Percentiles rank a stretch among this genome's conserved stretches.
phyloP scores from a whole-genome alignment of 148 eudicot genomes.

The Vaccinium vitisidaea region DNA sequence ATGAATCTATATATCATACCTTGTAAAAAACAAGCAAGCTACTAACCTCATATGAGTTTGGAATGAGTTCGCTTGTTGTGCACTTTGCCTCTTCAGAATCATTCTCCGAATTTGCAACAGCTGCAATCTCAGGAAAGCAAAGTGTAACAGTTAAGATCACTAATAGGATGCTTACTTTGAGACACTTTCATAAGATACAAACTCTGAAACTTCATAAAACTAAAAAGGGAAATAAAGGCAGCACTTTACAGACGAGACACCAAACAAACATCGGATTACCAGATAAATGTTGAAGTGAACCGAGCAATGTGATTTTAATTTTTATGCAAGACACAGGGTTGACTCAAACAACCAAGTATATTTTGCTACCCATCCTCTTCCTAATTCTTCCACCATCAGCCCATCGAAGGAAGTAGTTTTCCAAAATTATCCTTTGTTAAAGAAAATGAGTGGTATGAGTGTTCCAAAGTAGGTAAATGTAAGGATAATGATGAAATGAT shows the following conservation, averaged over 20 bases:
- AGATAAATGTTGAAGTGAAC: neutral
- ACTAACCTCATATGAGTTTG: constrained; percentile 55
- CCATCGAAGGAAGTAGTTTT: neutral
- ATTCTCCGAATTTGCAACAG: constrained; percentile 32
- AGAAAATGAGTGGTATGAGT: neutral
- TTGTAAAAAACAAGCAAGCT: neutral
- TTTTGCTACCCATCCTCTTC: too few relatives aligned
- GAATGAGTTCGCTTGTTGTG: constrained; percentile 49
- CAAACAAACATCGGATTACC: neutral
- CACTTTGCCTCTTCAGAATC: constrained; percentile 30
- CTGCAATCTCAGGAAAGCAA: constrained; percentile 19
- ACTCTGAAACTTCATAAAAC: neutral
- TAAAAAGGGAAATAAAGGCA: neutral
- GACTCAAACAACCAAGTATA: too few relatives aligned
- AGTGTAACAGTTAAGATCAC: neutral
- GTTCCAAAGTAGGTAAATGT: neutral
- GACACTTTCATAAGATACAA: neutral
- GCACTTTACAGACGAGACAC: neutral
- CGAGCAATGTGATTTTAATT: neutral
- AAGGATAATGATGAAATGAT: neutral
- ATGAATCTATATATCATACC: neutral
- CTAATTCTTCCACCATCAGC: neutral
- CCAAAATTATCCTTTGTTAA: neutral
- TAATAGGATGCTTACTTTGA: constrained; percentile 2
- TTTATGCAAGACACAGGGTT: neutral